Percentiles rank a stretch among this genome's conserved stretches.
These are phyloP conservation scores for Xylaria venustula DNA, from an alignment of 495 filamentous ascomycete genomes.

Conservation along the genomic window DNA sequence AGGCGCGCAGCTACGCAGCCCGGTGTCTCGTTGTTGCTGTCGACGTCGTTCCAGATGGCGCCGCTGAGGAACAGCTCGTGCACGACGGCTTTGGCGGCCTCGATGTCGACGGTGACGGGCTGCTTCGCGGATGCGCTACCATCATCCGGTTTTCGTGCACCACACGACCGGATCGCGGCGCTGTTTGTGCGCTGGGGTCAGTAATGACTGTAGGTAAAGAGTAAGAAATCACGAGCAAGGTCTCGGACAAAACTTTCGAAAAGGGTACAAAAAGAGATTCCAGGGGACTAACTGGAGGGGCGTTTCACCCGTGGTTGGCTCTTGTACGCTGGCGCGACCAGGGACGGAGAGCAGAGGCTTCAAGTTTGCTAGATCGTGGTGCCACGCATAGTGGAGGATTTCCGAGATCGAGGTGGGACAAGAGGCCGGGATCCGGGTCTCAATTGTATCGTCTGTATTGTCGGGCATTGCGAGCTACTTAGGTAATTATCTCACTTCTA, in stretches of 20 bases:
- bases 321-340: slow-evolving; percentile 71
- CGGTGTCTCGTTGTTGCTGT: slow-evolving; percentile 81
- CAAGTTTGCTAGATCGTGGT: slow-evolving; percentile 76
- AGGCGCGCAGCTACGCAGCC: slow-evolving; percentile 80
- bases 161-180: slow-evolving; percentile 80
- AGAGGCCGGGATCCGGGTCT: slow-evolving; percentile 42
- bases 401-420: slow-evolving; percentile 47
- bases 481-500: too few relatives aligned
- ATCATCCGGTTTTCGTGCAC: background rate
- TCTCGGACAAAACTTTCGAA: too few relatives aligned
- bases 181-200: too few relatives aligned
- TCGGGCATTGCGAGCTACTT: slow-evolving; percentile 19
- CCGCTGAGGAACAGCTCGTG: slow-evolving; percentile 78
- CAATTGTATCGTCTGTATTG: slow-evolving; percentile 36
- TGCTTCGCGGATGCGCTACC: slow-evolving; percentile 42
- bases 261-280: too few relatives aligned
- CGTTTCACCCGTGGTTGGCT: slow-evolving; percentile 79
- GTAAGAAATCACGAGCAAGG: too few relatives aligned
- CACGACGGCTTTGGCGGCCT: slow-evolving; percentile 63
- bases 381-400: slow-evolving; percentile 77
- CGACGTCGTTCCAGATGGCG: slow-evolving; percentile 96
- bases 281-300: too few relatives aligned
- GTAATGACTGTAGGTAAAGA: too few relatives aligned
- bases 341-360: slow-evolving; percentile 66
- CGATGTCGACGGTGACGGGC: slow-evolving; percentile 27